Base-by-base conservation (phyloP, 1,284 basidiomycete genomes). In the Vanrija humicola region DNA sequence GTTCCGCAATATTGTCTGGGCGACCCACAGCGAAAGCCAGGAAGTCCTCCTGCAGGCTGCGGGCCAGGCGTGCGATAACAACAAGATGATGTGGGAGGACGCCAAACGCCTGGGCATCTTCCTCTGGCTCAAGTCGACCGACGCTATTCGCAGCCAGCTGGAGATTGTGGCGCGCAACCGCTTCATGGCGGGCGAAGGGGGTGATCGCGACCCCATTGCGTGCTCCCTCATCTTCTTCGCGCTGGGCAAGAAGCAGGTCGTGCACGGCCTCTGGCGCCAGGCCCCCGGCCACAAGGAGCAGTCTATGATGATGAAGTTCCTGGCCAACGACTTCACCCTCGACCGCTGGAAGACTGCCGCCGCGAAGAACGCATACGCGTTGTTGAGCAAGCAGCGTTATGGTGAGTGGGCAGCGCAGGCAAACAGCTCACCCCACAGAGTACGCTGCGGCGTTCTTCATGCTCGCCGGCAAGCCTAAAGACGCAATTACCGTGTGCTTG, bases 381-480 rank as follows among this genome's bases (percentile, higher is more conserved):
- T 99, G 39, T 75, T 98, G 57, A 84, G 90, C 70, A 96, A 94
- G 77, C 88, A 87, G 61, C 84, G 93, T n/a, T 96, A 89, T 68
- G 88, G 92, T 93, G 54, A 56, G 85, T 76, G 1, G 28, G 28
- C 6, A 3, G 10, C 7, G 2, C 4, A 9, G 6, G 21, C 21
- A 43, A n/a, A 7, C 8, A 34, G 43, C 48, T 50, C 38, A 55
- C 54, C 15, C 12, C 34, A 10, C 64, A 94, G 93, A 91, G 69
- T 96, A 98, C 70, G 95, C 96, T 14, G 94, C 93, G 0, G 92
- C 93, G 0, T 98, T 99, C 78, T 99, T 98, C 79, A 82, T 99
- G 55, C 83, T 99, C 0, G 95, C 91, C 2, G 87, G 86, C 21
- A 86, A 86, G 42, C 77, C 96, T 19, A 89, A 89, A 73, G 96